These are phyloP conservation scores for Piromyces finnis DNA, from an alignment of 192 early-diverging fungal species.

Conservation along the genomic window DNA sequence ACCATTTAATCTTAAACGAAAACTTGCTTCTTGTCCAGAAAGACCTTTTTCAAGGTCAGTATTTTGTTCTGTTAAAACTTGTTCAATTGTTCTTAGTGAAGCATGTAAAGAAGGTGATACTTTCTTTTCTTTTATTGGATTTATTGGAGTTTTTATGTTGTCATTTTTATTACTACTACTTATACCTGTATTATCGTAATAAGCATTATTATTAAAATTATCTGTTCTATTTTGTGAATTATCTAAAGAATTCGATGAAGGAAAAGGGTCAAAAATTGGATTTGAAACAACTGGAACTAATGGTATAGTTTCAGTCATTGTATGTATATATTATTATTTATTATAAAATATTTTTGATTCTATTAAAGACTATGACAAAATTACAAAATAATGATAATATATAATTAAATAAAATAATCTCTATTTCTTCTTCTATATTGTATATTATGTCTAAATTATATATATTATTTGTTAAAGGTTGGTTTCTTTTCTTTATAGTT, in stretches of 20 bases:
- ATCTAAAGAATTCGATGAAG: background rate
- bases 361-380: too few relatives aligned
- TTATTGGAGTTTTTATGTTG: background rate
- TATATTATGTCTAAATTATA: too few relatives aligned
- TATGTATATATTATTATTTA: background rate
- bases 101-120: background rate
- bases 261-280: background rate
- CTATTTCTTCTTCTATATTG: too few relatives aligned
- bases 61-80: background rate
- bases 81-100: background rate
- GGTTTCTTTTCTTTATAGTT: too few relatives aligned
- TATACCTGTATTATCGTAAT: background rate
- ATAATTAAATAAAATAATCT: too few relatives aligned
- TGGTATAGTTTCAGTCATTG: background rate
- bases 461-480: too few relatives aligned
- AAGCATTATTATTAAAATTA: background rate
- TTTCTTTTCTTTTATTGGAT: background rate
- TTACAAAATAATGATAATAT: too few relatives aligned
- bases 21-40: constrained; percentile 11
- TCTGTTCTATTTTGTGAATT: background rate
- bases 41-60: constrained; percentile 14
- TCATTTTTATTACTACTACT: background rate
- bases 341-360: too few relatives aligned
- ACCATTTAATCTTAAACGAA: constrained; percentile 25
- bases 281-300: background rate